A percentile compares a stretch with the other conserved stretches of the same genome.
phyloP scores from a whole-genome alignment of 2,329 filamentous ascomycete genomes.

The Trichoderma hamatum region DNA sequence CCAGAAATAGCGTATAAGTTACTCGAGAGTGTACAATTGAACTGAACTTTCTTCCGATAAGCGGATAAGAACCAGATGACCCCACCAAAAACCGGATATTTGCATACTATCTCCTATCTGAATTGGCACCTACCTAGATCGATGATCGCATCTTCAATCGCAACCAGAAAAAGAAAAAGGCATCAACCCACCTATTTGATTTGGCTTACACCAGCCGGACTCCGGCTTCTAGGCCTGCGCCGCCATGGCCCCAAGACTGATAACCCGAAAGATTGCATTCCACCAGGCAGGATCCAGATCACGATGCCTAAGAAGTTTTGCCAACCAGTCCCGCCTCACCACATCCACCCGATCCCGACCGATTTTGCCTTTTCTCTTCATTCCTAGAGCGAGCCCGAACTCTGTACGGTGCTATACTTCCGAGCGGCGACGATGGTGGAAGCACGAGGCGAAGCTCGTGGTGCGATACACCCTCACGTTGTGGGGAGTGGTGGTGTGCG shows the following conservation, averaged over 20 bases:
- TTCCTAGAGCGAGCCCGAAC: conserved; percentile 53
- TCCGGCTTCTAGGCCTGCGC: conserved; percentile 25
- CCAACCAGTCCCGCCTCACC: conserved; percentile 36
- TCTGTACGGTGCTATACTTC: conserved; percentile 77
- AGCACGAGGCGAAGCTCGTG: conserved; percentile 69
- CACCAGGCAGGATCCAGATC: conserved; percentile 29
- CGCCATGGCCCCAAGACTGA: conserved; percentile 46
- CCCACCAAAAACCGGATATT: neutral
- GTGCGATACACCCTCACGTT: conserved; percentile 68
- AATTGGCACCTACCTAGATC: neutral
- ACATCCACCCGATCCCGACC: conserved; percentile 40
- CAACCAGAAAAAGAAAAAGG: neutral
- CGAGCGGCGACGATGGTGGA: conserved; percentile 70
- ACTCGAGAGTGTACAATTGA: neutral
- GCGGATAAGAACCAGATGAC: neutral
- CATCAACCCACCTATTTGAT: neutral
- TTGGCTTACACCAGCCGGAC: conserved; percentile 13
- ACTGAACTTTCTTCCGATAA: neutral
- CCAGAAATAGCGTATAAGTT: neutral
- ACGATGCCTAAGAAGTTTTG: conserved; percentile 35
- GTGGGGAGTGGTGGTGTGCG: conserved; percentile 64
- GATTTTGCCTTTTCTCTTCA: conserved; percentile 53
- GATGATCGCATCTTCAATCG: neutral
- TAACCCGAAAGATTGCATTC: conserved; percentile 39
- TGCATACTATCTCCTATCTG: neutral